Evolutionary conservation across 441 rosid species (phyloP).

Genomic region (Bruguiera hainesii): DNA sequence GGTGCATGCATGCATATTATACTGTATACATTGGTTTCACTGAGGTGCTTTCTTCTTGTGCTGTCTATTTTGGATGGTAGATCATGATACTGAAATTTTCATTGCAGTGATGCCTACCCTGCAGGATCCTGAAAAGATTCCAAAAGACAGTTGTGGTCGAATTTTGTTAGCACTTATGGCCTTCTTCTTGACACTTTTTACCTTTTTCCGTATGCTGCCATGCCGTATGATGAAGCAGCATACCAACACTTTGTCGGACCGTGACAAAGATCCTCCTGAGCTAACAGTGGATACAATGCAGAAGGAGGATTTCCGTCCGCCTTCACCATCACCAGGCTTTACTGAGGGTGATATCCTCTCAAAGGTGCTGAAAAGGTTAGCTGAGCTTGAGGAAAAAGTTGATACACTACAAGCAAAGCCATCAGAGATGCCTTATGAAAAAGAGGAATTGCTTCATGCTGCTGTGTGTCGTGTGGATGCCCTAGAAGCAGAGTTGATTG

Average conservation of each 20-base stretch:
- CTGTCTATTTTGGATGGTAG: neutral
- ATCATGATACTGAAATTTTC: neutral
- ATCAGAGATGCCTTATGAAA: conserved; percentile 88
- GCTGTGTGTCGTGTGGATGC: conserved; percentile 98
- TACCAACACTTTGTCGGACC: conserved; percentile 34
- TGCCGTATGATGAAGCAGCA: conserved; percentile 44
- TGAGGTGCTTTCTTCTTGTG: neutral
- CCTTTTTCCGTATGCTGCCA: conserved; percentile 45
- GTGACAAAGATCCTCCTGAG: conserved; percentile 34
- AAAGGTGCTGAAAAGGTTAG: conserved; percentile 69
- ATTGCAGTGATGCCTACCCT: conserved; percentile 43
- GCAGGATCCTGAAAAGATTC: conserved; percentile 44
- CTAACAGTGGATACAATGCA: conserved; percentile 29
- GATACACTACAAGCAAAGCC: conserved; percentile 81
- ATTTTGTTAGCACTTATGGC: conserved; percentile 46
- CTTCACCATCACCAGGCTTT: conserved; percentile 56
- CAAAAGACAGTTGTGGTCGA: conserved; percentile 50
- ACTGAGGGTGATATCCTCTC: conserved; percentile 60
- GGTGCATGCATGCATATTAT: neutral
- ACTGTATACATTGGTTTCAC: neutral
- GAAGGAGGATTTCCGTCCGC: conserved; percentile 55
- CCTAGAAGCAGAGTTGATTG: conserved; percentile 93
- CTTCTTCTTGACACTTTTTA: conserved; percentile 49
- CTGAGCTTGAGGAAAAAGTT: conserved; percentile 86
- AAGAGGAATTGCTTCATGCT: conserved; percentile 88